These are phyloP conservation scores for Xylaria sp. DNA, from an alignment of 2,329 filamentous ascomycete genomes.

Conservation along the genomic window DNA sequence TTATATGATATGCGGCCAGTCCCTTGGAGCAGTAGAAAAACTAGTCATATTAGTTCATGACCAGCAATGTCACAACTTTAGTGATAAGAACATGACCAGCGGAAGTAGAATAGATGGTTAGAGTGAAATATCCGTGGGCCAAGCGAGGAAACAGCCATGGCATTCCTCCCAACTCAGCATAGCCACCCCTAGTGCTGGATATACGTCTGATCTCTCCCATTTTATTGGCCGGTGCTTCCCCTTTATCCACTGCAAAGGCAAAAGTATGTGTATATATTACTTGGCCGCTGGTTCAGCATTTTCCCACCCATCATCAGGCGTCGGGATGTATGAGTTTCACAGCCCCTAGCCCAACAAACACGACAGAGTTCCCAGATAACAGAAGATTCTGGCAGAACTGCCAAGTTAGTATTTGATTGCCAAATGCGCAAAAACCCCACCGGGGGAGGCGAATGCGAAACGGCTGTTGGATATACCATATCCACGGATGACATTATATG, in stretches of 20 bases:
- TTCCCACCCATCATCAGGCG: conserved; percentile 6
- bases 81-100: background rate
- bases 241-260: background rate
- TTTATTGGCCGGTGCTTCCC: conserved; percentile 1
- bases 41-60: background rate
- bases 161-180: conserved; percentile 18
- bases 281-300: background rate
- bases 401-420: too few relatives aligned
- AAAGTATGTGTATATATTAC: conserved; percentile 1
- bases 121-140: conserved; percentile 16
- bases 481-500: background rate
- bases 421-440: too few relatives aligned
- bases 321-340: too few relatives aligned
- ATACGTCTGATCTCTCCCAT: background rate
- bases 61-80: background rate
- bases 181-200: conserved; percentile 25
- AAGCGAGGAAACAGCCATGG: conserved; percentile 8
- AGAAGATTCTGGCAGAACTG: background rate
- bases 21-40: background rate
- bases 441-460: too few relatives aligned
- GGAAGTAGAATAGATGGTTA: background rate
- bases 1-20: background rate
- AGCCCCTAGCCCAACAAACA: background rate
- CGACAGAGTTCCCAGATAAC: conserved; percentile 5
- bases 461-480: background rate